A percentile compares a stretch with the other conserved stretches of the same genome.
These are phyloP conservation scores for Cytospora piceicola DNA, from an alignment of 2,329 filamentous ascomycete genomes.

Conservation along the genomic window DNA sequence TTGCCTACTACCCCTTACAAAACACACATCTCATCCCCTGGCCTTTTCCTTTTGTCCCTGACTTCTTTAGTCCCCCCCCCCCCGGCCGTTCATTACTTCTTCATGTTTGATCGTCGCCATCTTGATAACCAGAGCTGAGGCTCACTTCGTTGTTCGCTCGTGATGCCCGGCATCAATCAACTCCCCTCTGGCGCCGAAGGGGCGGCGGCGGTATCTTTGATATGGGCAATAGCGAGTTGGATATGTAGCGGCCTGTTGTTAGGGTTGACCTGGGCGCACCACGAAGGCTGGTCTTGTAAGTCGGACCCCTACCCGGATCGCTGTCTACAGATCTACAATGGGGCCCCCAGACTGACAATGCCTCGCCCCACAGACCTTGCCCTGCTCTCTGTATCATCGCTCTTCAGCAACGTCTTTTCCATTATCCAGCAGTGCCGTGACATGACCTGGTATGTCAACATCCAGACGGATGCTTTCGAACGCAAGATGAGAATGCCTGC, in stretches of 20 bases:
- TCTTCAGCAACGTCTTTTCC: conserved; percentile 35
- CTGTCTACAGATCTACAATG: not conserved
- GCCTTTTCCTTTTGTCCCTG: not conserved
- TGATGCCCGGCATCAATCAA: conserved; percentile 31
- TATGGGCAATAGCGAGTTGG: conserved; percentile 26
- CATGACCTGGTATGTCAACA: conserved; percentile 32
- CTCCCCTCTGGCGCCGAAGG: conserved; percentile 28
- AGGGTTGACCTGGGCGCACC: conserved; percentile 36
- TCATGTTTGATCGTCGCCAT: conserved; percentile 5
- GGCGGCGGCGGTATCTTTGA: conserved; percentile 26
- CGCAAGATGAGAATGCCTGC: conserved; percentile 31
- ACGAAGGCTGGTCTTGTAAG: conserved; percentile 36
- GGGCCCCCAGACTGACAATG: not conserved
- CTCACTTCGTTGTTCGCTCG: conserved; percentile 9
- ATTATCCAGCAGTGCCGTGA: conserved; percentile 36
- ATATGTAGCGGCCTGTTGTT: conserved; percentile 31
- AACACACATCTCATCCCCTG: not conserved
- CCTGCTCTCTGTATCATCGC: conserved; percentile 32
- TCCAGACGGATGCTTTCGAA: conserved; percentile 30
- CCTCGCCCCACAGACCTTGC: conserved; percentile 33
- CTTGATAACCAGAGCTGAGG: conserved; percentile 13
- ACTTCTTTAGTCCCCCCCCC: not conserved
- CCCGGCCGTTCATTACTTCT: not conserved
- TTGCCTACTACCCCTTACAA: conserved; percentile 9
- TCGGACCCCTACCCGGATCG: not conserved